A percentile compares a stretch with the other conserved stretches of the same genome.
phyloP scores from a whole-genome alignment of 306 rosid genomes.

The Betula pendula region DNA sequence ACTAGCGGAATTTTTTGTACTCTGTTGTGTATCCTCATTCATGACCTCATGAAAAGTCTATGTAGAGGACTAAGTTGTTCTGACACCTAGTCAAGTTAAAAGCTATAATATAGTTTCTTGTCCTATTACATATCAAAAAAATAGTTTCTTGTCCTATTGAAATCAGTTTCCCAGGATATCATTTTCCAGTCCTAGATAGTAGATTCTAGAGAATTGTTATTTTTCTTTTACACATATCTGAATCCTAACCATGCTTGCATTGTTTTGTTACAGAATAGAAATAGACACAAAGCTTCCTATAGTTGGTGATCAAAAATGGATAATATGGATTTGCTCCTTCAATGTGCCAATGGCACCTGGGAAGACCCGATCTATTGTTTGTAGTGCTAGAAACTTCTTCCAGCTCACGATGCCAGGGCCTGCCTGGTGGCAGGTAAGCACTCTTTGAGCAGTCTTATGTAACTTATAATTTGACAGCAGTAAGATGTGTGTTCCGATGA shows the following conservation, averaged over 20 bases:
- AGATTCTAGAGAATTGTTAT: not conserved
- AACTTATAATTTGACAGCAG: not conserved
- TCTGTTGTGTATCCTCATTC: not conserved
- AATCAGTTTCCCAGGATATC: not conserved
- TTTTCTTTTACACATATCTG: not conserved
- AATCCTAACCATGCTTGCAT: slow-evolving; percentile 7
- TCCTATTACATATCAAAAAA: not conserved
- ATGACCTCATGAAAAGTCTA: not conserved
- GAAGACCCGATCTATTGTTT: slow-evolving; percentile 94
- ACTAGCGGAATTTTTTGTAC: not conserved
- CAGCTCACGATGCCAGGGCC: slow-evolving; percentile 89
- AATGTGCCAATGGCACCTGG: slow-evolving; percentile 97
- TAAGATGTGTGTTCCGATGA: not conserved
- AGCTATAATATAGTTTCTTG: not conserved
- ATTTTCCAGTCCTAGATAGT: not conserved
- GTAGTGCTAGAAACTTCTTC: slow-evolving; percentile 96
- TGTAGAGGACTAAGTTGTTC: not conserved
- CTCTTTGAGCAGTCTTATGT: slow-evolving; percentile 1
- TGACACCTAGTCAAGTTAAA: not conserved
- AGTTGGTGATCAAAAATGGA: slow-evolving; percentile 87
- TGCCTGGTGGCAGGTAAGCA: slow-evolving; percentile 95
- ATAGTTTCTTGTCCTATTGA: not conserved
- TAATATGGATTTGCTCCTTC: slow-evolving; percentile 93
- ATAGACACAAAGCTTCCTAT: slow-evolving; percentile 79
- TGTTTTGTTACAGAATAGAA: slow-evolving; percentile 61